Evolutionary conservation across 176 grass and related monocot genomes (phyloP), one percentile per base, ranked within the genome.

Genomic region (Ampelocalamus luodianensis): DNA sequence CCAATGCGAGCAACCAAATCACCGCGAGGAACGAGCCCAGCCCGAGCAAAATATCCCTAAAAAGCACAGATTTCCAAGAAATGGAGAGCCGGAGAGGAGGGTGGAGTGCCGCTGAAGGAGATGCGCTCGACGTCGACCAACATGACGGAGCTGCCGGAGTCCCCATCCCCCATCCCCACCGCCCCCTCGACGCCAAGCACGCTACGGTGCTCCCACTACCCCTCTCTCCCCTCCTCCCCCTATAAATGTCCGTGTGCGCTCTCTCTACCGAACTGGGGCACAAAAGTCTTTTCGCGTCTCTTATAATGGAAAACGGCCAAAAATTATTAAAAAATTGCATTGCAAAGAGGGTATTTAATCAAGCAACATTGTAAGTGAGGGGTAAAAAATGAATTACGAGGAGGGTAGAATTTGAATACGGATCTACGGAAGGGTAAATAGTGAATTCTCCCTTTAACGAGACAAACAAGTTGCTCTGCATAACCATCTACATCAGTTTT

Each of bases 41-140:
- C 69, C 12, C 23, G 6, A 48, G 69, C 23, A 34, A 38, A 53
- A 64, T 32, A 29, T 6, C 50, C 51, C 50, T 17, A 17, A 15
- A 20, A n/a, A 78, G 44, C 55, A 48, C 14, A 0, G 54, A 60
- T 72, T 61, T 43, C 54, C 8, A 45, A 83, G 53, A 87, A 80
- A 77, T 15, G 6, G 6, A 44, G 6, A 84, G 44, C 20, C 1
- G 59, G n/a, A n/a, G n/a, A 11, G 12, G 44, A 71, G 77, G 32
- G 61, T 64, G 61, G 26, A 15, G 22, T 93, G 82, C 93, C 96
- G 56, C 96, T 93, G 48, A 98, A 98, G 69, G 96, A 95, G 83
- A 98, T 92, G 86, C 91, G 87, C 68, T 98, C 93, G 76, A 93
- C 86, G 87, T 95, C 96, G 38, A 98, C 82, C 37, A 89, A 93